Conservation (phyloP, 2,329 filamentous ascomycete genomes). For the Chaetothyriales sp. region DNA sequence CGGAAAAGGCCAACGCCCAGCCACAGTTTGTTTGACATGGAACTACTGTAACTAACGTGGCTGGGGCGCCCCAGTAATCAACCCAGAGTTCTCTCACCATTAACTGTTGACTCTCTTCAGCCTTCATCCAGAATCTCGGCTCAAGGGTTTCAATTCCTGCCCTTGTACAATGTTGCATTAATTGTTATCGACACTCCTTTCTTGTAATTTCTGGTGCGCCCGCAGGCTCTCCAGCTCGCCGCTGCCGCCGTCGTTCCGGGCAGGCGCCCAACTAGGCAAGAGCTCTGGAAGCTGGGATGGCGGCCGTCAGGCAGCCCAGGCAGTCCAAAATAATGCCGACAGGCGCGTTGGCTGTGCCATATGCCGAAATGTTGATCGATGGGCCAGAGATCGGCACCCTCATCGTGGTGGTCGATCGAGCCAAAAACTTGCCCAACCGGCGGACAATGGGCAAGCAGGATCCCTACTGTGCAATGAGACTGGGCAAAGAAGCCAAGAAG, state of each 20-base stretch:
- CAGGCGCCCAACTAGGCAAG: background rate
- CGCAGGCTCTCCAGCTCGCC: background rate
- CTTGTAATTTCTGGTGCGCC: background rate
- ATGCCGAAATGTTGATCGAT: constrained; percentile 83
- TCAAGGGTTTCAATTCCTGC: background rate
- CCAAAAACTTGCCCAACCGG: constrained; percentile 91
- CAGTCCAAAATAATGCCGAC: background rate
- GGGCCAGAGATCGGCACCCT: constrained; percentile 88
- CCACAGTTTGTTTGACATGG: background rate
- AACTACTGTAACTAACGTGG: background rate
- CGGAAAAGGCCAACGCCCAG: background rate
- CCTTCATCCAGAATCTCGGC: background rate
- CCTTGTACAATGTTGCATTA: background rate
- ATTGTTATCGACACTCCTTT: background rate
- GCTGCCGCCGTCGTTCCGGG: background rate
- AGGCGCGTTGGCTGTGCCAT: constrained; percentile 24
- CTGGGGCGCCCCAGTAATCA: background rate
- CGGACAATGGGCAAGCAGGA: constrained; percentile 98
- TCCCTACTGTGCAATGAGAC: constrained; percentile 82
- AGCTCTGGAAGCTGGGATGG: background rate
- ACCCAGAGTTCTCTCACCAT: background rate
- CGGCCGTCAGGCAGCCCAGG: background rate
- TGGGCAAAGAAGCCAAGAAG: constrained; percentile 96
- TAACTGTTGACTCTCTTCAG: background rate
- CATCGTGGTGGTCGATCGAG: constrained; percentile 81